Conservation (phyloP, 352 stramenopile species). For the Thalassiosira hispida region DNA sequence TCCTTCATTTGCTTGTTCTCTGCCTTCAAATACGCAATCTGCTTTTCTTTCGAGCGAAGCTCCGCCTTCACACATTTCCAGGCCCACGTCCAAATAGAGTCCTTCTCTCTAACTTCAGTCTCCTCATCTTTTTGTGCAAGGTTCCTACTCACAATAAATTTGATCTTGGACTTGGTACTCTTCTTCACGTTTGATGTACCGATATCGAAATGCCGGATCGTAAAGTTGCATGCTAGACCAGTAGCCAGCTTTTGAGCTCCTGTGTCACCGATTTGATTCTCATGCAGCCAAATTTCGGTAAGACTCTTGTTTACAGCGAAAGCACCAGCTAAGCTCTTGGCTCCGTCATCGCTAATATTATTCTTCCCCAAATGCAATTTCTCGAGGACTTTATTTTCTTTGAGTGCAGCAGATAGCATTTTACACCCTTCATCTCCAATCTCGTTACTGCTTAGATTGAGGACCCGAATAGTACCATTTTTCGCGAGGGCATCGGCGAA, state of each 20-base stretch:
- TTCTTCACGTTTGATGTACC: background rate
- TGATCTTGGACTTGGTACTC: background rate
- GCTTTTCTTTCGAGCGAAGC: too few species aligned
- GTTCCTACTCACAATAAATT: background rate
- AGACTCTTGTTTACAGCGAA: slow-evolving; percentile 41
- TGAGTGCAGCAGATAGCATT: slow-evolving; percentile 35
- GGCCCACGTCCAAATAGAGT: too few species aligned
- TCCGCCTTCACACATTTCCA: too few species aligned
- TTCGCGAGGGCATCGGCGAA: slow-evolving; percentile 15
- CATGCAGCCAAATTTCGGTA: background rate
- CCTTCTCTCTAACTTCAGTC: slow-evolving; percentile 1
- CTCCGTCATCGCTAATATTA: slow-evolving; percentile 47
- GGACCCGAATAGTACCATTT: slow-evolving; percentile 33
- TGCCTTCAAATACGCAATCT: too few species aligned
- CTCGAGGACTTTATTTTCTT: slow-evolving; percentile 37
- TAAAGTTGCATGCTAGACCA: background rate
- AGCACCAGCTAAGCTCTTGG: slow-evolving; percentile 17
- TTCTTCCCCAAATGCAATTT: slow-evolving; percentile 44
- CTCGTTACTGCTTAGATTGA: slow-evolving; percentile 45
- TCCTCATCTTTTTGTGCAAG: background rate
- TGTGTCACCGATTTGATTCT: slow-evolving; percentile 8
- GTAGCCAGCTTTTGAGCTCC: background rate
- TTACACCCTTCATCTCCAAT: slow-evolving; percentile 45
- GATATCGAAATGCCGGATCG: background rate
- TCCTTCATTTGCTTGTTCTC: too few species aligned